Conservation (phyloP, 2,329 filamentous ascomycete genomes). For the Chrysoporthe puriensis region DNA sequence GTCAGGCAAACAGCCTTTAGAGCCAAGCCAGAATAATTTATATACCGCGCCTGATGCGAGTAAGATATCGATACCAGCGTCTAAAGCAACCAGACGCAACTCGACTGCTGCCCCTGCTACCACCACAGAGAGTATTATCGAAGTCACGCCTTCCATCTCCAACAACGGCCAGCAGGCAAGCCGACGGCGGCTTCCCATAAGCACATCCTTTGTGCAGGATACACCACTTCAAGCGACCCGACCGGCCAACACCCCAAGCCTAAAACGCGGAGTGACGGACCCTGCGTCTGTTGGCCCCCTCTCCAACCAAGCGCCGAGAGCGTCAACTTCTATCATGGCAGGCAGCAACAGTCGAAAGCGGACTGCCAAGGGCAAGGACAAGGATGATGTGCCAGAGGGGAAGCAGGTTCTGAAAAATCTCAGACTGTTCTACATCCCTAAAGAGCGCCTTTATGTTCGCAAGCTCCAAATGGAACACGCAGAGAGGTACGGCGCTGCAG, state of each 20-base stretch:
- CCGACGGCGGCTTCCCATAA: slow-evolving; percentile 19
- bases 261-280: slow-evolving; percentile 38
- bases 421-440: slow-evolving; percentile 79
- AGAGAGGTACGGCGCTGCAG: slow-evolving; percentile 73
- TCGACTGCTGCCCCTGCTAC: slow-evolving; percentile 3
- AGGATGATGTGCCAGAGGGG: slow-evolving; percentile 53
- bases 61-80: slow-evolving; percentile 9
- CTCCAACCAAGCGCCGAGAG: slow-evolving; percentile 20
- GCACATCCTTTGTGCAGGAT: slow-evolving; percentile 37
- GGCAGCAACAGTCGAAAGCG: not conserved
- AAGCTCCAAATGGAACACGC: slow-evolving; percentile 75
- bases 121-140: slow-evolving; percentile 17
- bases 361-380: slow-evolving; percentile 48
- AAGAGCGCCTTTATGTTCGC: slow-evolving; percentile 73
- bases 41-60: not conserved
- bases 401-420: slow-evolving; percentile 64
- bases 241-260: slow-evolving; percentile 26
- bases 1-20: slow-evolving; percentile 6
- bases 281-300: slow-evolving; percentile 34
- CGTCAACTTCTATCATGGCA: slow-evolving; percentile 36
- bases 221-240: slow-evolving; percentile 37
- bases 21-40: slow-evolving; percentile 16
- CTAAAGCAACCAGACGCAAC: not conserved
- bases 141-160: slow-evolving; percentile 16
- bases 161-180: slow-evolving; percentile 7